These are phyloP conservation scores for Cucurbita ficifolia DNA, from an alignment of 306 rosid genomes.

Conservation along the genomic window DNA sequence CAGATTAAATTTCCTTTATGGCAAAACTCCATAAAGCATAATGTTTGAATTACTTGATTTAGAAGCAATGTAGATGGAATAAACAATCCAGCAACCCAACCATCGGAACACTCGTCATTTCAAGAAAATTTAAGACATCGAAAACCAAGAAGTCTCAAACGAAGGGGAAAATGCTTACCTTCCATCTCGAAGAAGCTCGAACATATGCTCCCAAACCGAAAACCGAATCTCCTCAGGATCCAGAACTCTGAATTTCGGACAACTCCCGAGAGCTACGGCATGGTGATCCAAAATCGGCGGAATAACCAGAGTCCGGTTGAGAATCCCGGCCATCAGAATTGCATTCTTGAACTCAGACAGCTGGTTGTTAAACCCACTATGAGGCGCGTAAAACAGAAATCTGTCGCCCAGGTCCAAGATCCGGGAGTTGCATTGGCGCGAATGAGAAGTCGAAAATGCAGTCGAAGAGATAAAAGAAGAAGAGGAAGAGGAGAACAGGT, in stretches of 20 bases:
- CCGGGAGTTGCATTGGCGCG: slow-evolving; percentile 28
- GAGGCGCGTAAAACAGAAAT: slow-evolving; percentile 75
- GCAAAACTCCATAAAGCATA: background rate
- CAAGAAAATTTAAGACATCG: background rate
- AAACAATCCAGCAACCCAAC: background rate
- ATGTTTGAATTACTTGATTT: background rate
- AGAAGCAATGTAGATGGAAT: background rate
- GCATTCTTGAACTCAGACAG: slow-evolving; percentile 68
- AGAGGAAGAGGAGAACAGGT: slow-evolving; percentile 26
- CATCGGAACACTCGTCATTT: background rate
- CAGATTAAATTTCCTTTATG: background rate
- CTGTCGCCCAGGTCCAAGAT: slow-evolving; percentile 21
- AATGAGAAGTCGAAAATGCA: background rate
- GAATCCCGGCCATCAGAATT: slow-evolving; percentile 42
- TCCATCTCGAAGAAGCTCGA: slow-evolving; percentile 38
- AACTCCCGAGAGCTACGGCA: slow-evolving; percentile 72
- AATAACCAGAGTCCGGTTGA: slow-evolving; percentile 68
- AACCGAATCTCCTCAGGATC: slow-evolving; percentile 36
- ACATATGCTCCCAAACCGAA: slow-evolving; percentile 68
- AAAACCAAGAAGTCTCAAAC: background rate
- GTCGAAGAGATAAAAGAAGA: slow-evolving; percentile 5
- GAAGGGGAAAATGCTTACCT: slow-evolving; percentile 25
- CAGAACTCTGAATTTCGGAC: slow-evolving; percentile 66
- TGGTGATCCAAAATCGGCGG: slow-evolving; percentile 84
- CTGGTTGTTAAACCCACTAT: slow-evolving; percentile 89